Base-by-base conservation (phyloP, 2,329 filamentous ascomycete genomes). In the Conoideocrella luteorostrata region DNA sequence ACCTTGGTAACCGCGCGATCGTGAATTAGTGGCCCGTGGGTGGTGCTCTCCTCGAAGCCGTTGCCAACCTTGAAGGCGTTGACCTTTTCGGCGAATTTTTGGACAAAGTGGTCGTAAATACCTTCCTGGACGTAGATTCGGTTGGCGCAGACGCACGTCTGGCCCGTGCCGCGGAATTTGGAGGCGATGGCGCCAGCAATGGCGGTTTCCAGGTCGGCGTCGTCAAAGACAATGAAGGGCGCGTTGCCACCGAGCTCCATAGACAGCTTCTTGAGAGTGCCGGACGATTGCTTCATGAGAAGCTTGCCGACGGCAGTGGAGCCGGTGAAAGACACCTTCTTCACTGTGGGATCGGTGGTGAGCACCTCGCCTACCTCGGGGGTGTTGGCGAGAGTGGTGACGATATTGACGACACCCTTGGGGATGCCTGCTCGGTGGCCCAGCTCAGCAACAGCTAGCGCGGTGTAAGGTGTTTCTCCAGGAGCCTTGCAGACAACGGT, bases 171-270 rank as follows among this genome's bases (percentile, higher is more conserved):
- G 43, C 93, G 85, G 79, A 97, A 97, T 65, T 97, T 98, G 57
- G 80, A 90, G 20, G 82, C 71, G 43, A 97, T 78, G 38, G 89
- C 89, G 21, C 90, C 91, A 0, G 80, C 70, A 1, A 97, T 88
- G 3, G 93, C 93, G 4, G 72, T 69, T 47, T 96, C 90, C 17
- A 97, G 69, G 59, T 97, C 88, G 17, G 91, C 87, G 58, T 97
- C 91, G 58, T 97, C 89, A 59, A 97, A 97, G 26, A 97, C 88
- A 52, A 97, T 96, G 62, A 96, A 95, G 2, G 91, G 91, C 0
- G 91, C 87, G 62, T 97, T 97, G 38, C 91, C 93, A 43, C 91
- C 91, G 1, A 97, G 83, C 63, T 97, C 91, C 63, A 95, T 86
- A 0, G 87, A 93, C 32, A 82, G 62, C 52, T 81, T 77, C 76